Percentiles rank a stretch among this genome's conserved stretches.
These are phyloP conservation scores for Groenewaldozyma auringiensis DNA, from an alignment of 1,139 yeast species.

Conservation along the genomic window DNA sequence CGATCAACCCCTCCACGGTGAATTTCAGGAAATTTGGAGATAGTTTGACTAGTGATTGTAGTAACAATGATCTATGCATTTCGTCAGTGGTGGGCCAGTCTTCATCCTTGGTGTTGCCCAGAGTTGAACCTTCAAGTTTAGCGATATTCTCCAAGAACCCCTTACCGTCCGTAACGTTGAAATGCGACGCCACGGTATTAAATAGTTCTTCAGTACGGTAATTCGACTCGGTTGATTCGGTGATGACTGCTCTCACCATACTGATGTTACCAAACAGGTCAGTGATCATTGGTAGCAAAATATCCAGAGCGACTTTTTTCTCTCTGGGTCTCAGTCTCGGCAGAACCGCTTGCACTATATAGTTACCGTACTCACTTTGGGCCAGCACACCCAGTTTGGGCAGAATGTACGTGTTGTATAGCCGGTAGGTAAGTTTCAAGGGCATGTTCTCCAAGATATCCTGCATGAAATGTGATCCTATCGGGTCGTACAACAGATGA, in stretches of 20 bases:
- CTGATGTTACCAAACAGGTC: conserved; percentile 54
- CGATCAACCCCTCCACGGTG: conserved; percentile 53
- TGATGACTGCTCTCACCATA: conserved; percentile 55
- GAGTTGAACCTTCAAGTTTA: conserved; percentile 57
- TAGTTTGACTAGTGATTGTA: conserved; percentile 53
- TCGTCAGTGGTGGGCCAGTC: conserved; percentile 86
- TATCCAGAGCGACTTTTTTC: conserved; percentile 57
- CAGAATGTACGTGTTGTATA: conserved; percentile 65
- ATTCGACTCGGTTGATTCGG: conserved; percentile 52
- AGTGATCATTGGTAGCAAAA: conserved; percentile 59
- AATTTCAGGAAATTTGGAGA: conserved; percentile 53
- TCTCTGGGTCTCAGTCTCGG: conserved; percentile 54
- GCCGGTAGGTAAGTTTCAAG: conserved; percentile 57
- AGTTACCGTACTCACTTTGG: conserved; percentile 75
- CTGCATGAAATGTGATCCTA: conserved; percentile 87
- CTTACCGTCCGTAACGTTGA: conserved; percentile 36
- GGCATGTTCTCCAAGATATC: conserved; percentile 61
- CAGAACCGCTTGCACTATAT: conserved; percentile 61
- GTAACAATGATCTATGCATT: conserved; percentile 67
- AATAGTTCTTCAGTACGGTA: conserved; percentile 63
- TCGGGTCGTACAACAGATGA: conserved; percentile 73
- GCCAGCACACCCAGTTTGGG: conserved; percentile 66
- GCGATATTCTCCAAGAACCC: conserved; percentile 60
- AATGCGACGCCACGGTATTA: conserved; percentile 49
- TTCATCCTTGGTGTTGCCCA: conserved; percentile 64